Conservation (phyloP, 2,329 filamentous ascomycete species). For the Fusarium neocosmosporiellum region DNA sequence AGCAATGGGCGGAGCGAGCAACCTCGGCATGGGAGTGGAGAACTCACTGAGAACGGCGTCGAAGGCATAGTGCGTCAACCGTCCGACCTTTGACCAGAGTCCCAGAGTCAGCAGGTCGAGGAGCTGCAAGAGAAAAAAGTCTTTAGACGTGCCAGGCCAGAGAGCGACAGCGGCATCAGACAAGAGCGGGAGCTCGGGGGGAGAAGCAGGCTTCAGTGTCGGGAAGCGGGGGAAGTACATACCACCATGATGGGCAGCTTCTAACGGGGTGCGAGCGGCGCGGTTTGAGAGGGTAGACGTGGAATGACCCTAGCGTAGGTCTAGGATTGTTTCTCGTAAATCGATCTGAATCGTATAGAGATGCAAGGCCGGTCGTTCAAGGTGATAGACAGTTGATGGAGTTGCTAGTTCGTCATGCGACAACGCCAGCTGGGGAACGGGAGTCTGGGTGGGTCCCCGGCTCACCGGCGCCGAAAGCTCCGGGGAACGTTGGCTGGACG, state of each 20-base stretch:
- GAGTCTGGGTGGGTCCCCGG: constrained; percentile 34
- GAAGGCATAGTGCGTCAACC: constrained; percentile 93
- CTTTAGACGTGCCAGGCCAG: constrained; percentile 49
- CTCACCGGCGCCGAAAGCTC: constrained; percentile 38
- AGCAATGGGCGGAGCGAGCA: not conserved
- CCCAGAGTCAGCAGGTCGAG: constrained; percentile 77
- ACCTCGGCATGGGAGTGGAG: not conserved
- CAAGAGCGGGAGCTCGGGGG: constrained; percentile 34
- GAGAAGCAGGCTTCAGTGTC: not conserved
- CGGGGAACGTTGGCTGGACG: constrained; percentile 21
- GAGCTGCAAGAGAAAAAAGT: constrained; percentile 57
- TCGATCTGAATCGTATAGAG: not conserved
- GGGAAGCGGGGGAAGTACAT: constrained; percentile 33
- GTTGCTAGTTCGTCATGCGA: constrained; percentile 42
- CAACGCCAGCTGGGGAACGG: constrained; percentile 30
- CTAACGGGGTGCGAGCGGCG: not conserved
- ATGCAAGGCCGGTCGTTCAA: constrained; percentile 11
- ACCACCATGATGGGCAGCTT: constrained; percentile 48
- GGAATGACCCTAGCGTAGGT: not conserved
- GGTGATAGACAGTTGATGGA: constrained; percentile 33
- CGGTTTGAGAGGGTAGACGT: constrained; percentile 2
- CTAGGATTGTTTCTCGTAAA: not conserved
- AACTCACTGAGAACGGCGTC: constrained; percentile 89
- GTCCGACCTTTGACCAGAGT: constrained; percentile 84
- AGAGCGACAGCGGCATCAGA: constrained; percentile 28